Conservation (phyloP, 2,329 filamentous ascomycete genomes). For the Cercospora zeae-maydis region DNA sequence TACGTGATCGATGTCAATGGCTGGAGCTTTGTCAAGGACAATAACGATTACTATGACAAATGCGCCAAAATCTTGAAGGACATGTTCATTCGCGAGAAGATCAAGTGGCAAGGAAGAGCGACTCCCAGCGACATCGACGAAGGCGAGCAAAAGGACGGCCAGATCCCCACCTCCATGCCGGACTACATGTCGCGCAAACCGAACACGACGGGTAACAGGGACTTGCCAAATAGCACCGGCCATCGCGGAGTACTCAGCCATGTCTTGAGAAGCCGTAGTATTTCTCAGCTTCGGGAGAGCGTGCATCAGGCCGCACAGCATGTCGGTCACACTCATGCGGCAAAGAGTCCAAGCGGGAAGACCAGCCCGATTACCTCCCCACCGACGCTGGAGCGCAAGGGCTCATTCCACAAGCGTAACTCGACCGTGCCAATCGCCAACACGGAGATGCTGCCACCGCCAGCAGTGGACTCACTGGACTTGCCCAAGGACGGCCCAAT, state of each 20-base stretch:
- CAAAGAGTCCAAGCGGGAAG: constrained; percentile 29
- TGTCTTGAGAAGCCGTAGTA: constrained; percentile 63
- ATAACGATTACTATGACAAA: constrained; percentile 96
- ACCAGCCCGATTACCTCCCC: constrained; percentile 45
- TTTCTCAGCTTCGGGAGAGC: constrained; percentile 54
- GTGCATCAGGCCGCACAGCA: constrained; percentile 29
- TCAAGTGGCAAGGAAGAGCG: constrained; percentile 50
- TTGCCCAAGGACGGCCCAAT: constrained; percentile 7
- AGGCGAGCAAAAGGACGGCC: constrained; percentile 15
- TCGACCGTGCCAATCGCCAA: constrained; percentile 25
- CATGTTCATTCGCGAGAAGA: constrained; percentile 79
- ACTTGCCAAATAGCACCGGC: constrained; percentile 18
- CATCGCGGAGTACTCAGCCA: constrained; percentile 52
- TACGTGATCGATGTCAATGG: constrained; percentile 99
- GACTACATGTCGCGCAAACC: constrained; percentile 34
- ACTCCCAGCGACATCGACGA: constrained; percentile 31
- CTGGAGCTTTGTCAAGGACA: constrained; percentile 99
- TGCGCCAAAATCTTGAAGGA: constrained; percentile 81
- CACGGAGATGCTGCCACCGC: constrained; percentile 33
- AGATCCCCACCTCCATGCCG: constrained; percentile 16
- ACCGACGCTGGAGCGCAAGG: constrained; percentile 39
- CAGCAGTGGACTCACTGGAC: constrained; percentile 25
- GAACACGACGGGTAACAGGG: constrained; percentile 28
- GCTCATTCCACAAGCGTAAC: constrained; percentile 14
- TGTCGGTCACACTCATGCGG: constrained; percentile 25